These are phyloP conservation scores for Epichloe sylvatica DNA, from an alignment of 2,329 filamentous ascomycete species.

Conservation along the genomic window DNA sequence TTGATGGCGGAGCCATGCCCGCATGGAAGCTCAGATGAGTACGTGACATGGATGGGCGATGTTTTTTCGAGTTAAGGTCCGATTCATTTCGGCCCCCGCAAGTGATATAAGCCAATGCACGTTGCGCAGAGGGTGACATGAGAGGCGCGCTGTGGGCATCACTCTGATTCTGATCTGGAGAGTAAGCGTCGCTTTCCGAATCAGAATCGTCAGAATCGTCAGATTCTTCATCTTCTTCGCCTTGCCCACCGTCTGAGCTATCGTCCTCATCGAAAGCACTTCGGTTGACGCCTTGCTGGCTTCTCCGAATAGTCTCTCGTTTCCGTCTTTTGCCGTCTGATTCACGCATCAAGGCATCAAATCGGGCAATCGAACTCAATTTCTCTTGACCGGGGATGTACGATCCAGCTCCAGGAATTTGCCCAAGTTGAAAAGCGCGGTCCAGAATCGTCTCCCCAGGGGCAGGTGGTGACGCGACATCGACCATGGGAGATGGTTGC, in stretches of 20 bases:
- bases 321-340: slow-evolving; percentile 36
- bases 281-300: slow-evolving; percentile 23
- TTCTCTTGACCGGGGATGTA: slow-evolving; percentile 45
- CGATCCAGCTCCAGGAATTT: slow-evolving; percentile 45
- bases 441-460: slow-evolving; percentile 54
- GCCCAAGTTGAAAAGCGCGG: slow-evolving; percentile 48
- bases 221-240: slow-evolving; percentile 13
- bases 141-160: slow-evolving; percentile 11
- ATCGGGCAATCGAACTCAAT: slow-evolving; percentile 48
- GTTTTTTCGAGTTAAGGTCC: slow-evolving; percentile 15
- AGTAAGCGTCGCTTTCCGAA: slow-evolving; percentile 26
- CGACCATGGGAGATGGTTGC: slow-evolving; percentile 19
- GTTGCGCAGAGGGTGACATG: slow-evolving; percentile 33
- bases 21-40: slow-evolving; percentile 20
- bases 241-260: slow-evolving; percentile 26
- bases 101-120: slow-evolving; percentile 37
- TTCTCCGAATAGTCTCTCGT: slow-evolving; percentile 21
- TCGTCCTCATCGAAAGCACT: slow-evolving; percentile 40
- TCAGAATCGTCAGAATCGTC: slow-evolving; percentile 25
- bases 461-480: slow-evolving; percentile 36
- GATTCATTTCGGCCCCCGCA: slow-evolving; percentile 24
- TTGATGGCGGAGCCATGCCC: slow-evolving; percentile 9
- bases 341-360: slow-evolving; percentile 52
- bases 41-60: slow-evolving; percentile 19
- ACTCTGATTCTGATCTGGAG: slow-evolving; percentile 17